A percentile compares a stretch with the other conserved stretches of the same genome.
These are phyloP conservation scores for Clonostachys chloroleuca DNA, from an alignment of 2,329 filamentous ascomycete species.

Conservation along the genomic window DNA sequence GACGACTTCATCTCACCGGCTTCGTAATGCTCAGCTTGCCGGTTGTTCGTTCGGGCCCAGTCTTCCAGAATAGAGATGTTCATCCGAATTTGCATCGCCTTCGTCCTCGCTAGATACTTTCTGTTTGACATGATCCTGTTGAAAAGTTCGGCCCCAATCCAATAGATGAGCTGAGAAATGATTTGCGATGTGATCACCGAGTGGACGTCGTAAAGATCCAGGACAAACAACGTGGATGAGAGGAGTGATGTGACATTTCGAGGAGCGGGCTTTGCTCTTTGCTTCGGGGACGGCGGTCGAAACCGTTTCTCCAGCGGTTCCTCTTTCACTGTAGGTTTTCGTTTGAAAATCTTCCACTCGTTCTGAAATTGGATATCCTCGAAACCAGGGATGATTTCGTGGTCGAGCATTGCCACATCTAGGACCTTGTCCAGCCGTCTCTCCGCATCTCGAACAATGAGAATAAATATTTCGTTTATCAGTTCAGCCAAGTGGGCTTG, in stretches of 20 bases:
- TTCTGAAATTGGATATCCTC: conserved; percentile 97
- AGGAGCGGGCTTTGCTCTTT: conserved; percentile 85
- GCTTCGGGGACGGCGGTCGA: conserved; percentile 88
- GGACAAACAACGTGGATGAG: conserved; percentile 92
- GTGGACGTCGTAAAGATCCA: conserved; percentile 98
- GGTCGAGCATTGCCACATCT: conserved; percentile 90
- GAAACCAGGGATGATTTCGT: conserved; percentile 96
- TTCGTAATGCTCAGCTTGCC: conserved; percentile 93
- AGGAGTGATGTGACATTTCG: conserved; percentile 93
- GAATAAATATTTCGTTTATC: conserved; percentile 96
- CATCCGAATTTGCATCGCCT: conserved; percentile 99
- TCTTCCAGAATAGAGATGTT: conserved; percentile 94
- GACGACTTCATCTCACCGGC: conserved; percentile 81
- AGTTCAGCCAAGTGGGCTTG: conserved; percentile 91
- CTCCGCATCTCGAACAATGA: conserved; percentile 95
- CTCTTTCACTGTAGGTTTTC: conserved; percentile 84
- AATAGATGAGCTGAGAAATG: conserved; percentile 88
- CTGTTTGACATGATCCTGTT: conserved; percentile 97
- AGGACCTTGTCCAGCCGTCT: conserved; percentile 93
- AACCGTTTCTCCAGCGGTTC: conserved; percentile 89
- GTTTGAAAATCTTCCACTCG: conserved; percentile 96
- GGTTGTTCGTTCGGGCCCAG: conserved; percentile 91
- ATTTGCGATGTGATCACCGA: conserved; percentile 94
- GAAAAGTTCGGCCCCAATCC: conserved; percentile 93
- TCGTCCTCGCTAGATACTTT: conserved; percentile 90